These are phyloP conservation scores for Dictyostelium brefeldianum DNA, from an alignment of 78 protist species.

Conservation along the genomic window DNA sequence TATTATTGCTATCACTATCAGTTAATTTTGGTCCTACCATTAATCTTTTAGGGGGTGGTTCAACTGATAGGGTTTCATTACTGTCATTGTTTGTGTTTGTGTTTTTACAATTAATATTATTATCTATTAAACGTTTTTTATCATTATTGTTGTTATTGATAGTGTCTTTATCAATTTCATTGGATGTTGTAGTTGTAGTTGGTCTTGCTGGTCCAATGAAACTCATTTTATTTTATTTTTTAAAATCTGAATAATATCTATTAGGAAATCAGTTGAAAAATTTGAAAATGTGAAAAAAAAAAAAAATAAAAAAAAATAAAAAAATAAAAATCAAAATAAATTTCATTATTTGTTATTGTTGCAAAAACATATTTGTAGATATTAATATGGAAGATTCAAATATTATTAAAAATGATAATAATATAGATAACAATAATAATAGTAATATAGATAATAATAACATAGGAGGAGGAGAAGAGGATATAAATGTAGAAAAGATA, in stretches of 20 bases:
- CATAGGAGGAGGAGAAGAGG: neutral
- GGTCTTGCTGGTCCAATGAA: constrained; percentile 60
- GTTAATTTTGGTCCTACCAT: neutral
- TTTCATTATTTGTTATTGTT: neutral
- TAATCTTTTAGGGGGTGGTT: constrained; percentile 12
- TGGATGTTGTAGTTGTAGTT: neutral
- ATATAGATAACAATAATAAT: neutral
- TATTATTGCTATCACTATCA: neutral
- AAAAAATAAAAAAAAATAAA: neutral
- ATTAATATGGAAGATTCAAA: neutral
- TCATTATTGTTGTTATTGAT: neutral
- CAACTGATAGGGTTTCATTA: neutral
- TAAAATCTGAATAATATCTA: neutral
- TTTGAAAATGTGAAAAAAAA: neutral
- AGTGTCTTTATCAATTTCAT: neutral
- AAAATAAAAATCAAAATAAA: neutral
- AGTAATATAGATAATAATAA: neutral
- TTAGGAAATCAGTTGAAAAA: neutral
- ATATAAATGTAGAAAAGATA: constrained; percentile 24
- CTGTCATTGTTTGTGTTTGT: neutral
- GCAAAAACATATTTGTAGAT: neutral
- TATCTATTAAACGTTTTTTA: neutral
- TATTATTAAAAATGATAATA: neutral
- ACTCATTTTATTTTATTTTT: neutral
- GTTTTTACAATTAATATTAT: neutral